Base-by-base conservation (phyloP, 106 monocot genomes). In the Phalaenopsis aphrodite region DNA sequence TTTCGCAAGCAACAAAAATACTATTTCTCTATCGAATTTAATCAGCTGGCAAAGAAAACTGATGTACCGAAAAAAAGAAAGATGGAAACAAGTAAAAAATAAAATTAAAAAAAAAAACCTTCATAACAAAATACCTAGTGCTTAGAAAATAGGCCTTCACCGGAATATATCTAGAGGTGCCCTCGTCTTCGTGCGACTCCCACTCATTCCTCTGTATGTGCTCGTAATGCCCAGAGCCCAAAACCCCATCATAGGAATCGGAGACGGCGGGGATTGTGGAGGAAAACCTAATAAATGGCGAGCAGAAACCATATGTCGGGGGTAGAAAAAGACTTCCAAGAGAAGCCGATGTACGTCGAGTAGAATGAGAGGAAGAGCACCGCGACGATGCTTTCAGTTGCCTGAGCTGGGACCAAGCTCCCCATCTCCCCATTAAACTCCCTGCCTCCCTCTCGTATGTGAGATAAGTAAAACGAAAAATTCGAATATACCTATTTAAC, bases 71-170 rank as follows among this genome's bases (percentile, higher is more conserved):
- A 61, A n/a, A 21, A 61, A 8, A 61, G 21, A n/a, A 21, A 61
- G 61, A 18, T 4, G 18, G 3, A 3, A n/a, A 61, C 21, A n/a
- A 61, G 23, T 10, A 19, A 19, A 61, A 5, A 56, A 15, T 3
- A 56, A 17, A 56, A n/a, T n/a, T n/a, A n/a, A n/a, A 56, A 15
- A 15, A 15, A 56, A 11, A 58, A 58, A 58, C 3, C 16, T 58
- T 19, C 1, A 58, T 0, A 58, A 19, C 7, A 58, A 68, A 1
- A 21, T 75, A 90, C 90, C 90, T 90, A 17, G 90, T 87, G 19
- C 81, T 87, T 55, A 90, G 79, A 77, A 87, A 87, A 72, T 85
- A 90, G 1, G 87, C 90, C 81, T 90, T 90, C 48, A 90, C 90
- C 45, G 90, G 90, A 58, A 90, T 79, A 77, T 81, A 87, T 79